These are phyloP conservation scores for Jacaranda mimosifolia DNA, from an alignment of 257 asterid genomes.

Conservation along the genomic window DNA sequence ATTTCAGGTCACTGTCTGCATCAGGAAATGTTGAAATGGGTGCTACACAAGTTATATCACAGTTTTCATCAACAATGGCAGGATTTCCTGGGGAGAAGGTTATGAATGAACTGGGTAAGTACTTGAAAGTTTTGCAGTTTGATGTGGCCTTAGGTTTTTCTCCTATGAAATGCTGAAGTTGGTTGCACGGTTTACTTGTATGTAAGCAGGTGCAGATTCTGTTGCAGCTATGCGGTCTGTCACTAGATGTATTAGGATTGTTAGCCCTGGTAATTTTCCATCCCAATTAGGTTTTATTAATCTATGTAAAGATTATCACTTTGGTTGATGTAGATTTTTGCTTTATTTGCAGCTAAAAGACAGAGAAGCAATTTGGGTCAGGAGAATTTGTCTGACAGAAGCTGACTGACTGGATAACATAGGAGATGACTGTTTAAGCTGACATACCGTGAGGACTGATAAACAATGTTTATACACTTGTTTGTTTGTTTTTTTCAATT, in stretches of 20 bases:
- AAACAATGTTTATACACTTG: conserved; percentile 6
- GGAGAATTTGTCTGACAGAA: conserved; percentile 32
- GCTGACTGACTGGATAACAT: conserved; percentile 19
- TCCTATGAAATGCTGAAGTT: conserved; percentile 19
- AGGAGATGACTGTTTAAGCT: conserved; percentile 34
- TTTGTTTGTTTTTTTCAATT: conserved; percentile 13
- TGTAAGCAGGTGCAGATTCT: conserved; percentile 66
- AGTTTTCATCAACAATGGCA: conserved; percentile 56
- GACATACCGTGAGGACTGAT: conserved; percentile 40
- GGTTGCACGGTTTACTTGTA: conserved; percentile 20
- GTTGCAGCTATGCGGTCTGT: conserved; percentile 68
- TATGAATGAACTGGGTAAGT: conserved; percentile 58
- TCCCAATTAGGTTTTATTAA: not conserved
- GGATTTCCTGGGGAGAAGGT: conserved; percentile 61
- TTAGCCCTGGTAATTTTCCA: conserved; percentile 84
- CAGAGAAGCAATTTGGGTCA: conserved; percentile 39
- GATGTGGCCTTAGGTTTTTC: conserved; percentile 17
- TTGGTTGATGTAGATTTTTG: conserved; percentile 22
- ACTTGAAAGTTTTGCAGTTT: conserved; percentile 1
- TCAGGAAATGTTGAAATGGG: conserved; percentile 49
- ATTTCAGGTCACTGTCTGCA: conserved; percentile 63
- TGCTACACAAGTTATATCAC: conserved; percentile 54
- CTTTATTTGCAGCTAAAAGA: conserved; percentile 56
- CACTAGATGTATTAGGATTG: conserved; percentile 69
- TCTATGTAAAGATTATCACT: conserved; percentile 1